Evolutionary conservation across 2,329 filamentous ascomycete genomes (phyloP), one percentile per base, ranked within the genome.

Genomic region (Cladosporium sp.): DNA sequence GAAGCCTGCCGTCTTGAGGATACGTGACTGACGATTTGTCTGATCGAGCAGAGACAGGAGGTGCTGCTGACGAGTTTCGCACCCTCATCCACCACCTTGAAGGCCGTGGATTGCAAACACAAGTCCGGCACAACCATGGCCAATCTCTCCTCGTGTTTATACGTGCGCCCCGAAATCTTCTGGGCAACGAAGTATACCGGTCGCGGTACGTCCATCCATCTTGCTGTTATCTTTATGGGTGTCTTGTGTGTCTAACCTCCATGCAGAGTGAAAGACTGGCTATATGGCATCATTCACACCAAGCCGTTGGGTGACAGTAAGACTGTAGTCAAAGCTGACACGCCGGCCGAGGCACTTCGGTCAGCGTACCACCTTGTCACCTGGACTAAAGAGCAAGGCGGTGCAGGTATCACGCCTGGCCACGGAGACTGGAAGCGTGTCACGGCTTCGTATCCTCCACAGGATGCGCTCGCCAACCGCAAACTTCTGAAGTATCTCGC

Each of bases 81-180:
- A 56, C 35, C 10, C 35, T 63, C 16, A 63, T 63, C 33, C 33
- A 49, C 23, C 61, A 63, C 23, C 35, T 63, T n/a, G 61, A 63
- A 31, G 35, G 50, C 11, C 61, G 61, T 29, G 61, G 61, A 18
- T 12, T 63, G 33, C 61, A 63, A 31, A 63, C 61, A 21, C 61
- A 63, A 56, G 61, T 63, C 10, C 61, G 61, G 16, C 61, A 63
- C 23, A 52, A 35, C 35, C 52, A 63, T 26, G 61, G 61, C 14
- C 61, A 63, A 44, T 63, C 61, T 14, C 50, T 63, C n/a, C 61
- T 63, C 23, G 61, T 63, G 12, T 29, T 63, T 16, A 63, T 63
- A 29, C 61, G 61, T 33, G 50, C 29, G 11, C 61, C 61, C n/a
- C 61, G 61, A n/a, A 63, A 63, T 14, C 61, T 63, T 2, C 28